Evolutionary conservation across 2,329 filamentous ascomycete genomes (phyloP).

Genomic region (Macroventuria anomochaeta): DNA sequence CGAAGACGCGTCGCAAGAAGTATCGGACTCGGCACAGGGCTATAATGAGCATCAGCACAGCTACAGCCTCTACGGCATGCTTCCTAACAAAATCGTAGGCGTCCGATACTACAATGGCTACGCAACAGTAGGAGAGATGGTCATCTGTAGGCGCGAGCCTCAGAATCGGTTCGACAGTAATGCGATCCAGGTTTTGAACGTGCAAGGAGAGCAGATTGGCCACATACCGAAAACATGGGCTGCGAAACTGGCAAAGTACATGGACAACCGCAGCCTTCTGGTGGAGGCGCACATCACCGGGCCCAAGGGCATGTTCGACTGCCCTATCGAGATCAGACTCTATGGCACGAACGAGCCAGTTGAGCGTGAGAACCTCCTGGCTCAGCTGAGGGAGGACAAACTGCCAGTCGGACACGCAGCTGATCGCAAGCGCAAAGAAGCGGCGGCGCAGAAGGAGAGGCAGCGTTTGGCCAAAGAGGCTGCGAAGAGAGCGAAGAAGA

Average conservation of each 20-base stretch:
- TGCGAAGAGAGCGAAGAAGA: slow-evolving; percentile 40
- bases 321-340: slow-evolving; percentile 71
- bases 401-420: slow-evolving; percentile 57
- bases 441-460: slow-evolving; percentile 63
- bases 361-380: slow-evolving; percentile 63
- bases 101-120: slow-evolving; percentile 51
- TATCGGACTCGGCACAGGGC: slow-evolving; percentile 33
- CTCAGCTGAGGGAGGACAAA: slow-evolving; percentile 67
- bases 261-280: slow-evolving; percentile 61
- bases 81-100: slow-evolving; percentile 65
- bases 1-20: slow-evolving; percentile 41
- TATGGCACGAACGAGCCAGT: slow-evolving; percentile 69
- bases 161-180: slow-evolving; percentile 65
- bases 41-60: slow-evolving; percentile 32
- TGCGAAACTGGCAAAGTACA: slow-evolving; percentile 73
- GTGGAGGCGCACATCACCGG: slow-evolving; percentile 75
- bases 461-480: slow-evolving; percentile 55
- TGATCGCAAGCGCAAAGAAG: slow-evolving; percentile 57
- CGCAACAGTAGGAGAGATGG: slow-evolving; percentile 46
- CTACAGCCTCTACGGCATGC: slow-evolving; percentile 42
- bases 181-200: slow-evolving; percentile 80
- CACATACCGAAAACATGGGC: slow-evolving; percentile 74
- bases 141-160: slow-evolving; percentile 64
- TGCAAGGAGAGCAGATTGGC: slow-evolving; percentile 76
- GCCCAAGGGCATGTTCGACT: slow-evolving; percentile 71